A percentile compares a stretch with the other conserved stretches of the same genome.
Evolutionary conservation across 1,139 yeast genomes (phyloP).

Genomic region (Cylindricascospora bacillispora): DNA sequence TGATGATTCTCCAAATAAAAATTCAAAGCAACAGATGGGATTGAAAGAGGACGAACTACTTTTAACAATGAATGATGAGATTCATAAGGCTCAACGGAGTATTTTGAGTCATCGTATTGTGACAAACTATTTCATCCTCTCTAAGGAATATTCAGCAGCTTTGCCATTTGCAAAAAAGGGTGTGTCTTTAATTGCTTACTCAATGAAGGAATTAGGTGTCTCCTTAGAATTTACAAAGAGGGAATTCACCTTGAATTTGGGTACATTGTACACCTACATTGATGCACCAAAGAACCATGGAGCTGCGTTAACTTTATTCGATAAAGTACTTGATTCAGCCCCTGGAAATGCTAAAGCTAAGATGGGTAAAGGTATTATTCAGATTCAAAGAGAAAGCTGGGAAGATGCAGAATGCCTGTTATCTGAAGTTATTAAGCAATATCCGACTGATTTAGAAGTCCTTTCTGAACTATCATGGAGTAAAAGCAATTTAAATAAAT

Average conservation of each 20-base stretch:
- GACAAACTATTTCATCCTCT: constrained; percentile 45
- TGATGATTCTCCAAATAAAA: constrained; percentile 11
- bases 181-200: constrained; percentile 39
- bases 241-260: constrained; percentile 54
- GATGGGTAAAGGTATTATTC: constrained; percentile 72
- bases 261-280: constrained; percentile 65
- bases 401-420: constrained; percentile 42
- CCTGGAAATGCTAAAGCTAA: constrained; percentile 48
- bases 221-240: constrained; percentile 40
- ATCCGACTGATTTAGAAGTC: constrained; percentile 50
- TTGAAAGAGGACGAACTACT: constrained; percentile 41
- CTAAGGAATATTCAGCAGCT: constrained; percentile 54
- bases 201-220: constrained; percentile 36
- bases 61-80: constrained; percentile 43
- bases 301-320: constrained; percentile 62
- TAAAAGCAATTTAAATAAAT: constrained; percentile 40
- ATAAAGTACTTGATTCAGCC: constrained; percentile 40
- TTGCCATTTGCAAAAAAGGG: constrained; percentile 52
- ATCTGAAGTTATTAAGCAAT: constrained; percentile 34
- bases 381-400: constrained; percentile 51
- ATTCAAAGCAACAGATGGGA: constrained; percentile 15
- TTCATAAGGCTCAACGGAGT: constrained; percentile 34
- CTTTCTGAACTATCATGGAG: constrained; percentile 74
- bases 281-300: constrained; percentile 84
- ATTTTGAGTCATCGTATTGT: constrained; percentile 54